These are phyloP conservation scores for Candida maris DNA, from an alignment of 805 yeast genomes.

Conservation along the genomic window DNA sequence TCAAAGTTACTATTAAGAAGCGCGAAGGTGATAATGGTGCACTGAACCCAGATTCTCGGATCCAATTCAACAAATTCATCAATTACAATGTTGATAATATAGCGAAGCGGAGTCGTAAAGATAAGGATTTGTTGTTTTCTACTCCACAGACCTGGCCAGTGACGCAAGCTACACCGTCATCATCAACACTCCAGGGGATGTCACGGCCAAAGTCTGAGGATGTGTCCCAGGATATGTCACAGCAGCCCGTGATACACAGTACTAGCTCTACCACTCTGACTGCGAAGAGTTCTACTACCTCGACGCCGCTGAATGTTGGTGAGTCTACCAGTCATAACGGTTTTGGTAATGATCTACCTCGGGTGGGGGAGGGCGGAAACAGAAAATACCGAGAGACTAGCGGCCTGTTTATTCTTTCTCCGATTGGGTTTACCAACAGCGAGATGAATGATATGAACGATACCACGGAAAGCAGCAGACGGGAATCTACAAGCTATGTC, in stretches of 20 bases:
- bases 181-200: not conserved
- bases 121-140: not conserved
- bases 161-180: too few relatives aligned
- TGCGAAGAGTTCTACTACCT: constrained; percentile 1
- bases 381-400: constrained; percentile 7
- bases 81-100: constrained; percentile 23
- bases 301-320: constrained; percentile 1
- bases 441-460: constrained; percentile 14
- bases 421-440: constrained; percentile 28
- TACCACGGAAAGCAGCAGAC: constrained; percentile 4
- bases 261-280: constrained; percentile 3
- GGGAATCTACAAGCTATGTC: not conserved
- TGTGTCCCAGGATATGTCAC: too few relatives aligned
- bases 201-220: too few relatives aligned
- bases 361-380: not conserved
- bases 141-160: constrained; percentile 2
- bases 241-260: too few relatives aligned
- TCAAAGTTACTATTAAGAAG: constrained; percentile 23
- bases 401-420: constrained; percentile 27
- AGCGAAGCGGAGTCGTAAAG: constrained; percentile 7
- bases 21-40: constrained; percentile 27
- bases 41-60: constrained; percentile 26
- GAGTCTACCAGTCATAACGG: not conserved
- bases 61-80: constrained; percentile 28
- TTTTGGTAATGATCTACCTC: not conserved